Evolutionary conservation across 768 basidiomycete species (phyloP).

Genomic region (Boletellus ananiceps): DNA sequence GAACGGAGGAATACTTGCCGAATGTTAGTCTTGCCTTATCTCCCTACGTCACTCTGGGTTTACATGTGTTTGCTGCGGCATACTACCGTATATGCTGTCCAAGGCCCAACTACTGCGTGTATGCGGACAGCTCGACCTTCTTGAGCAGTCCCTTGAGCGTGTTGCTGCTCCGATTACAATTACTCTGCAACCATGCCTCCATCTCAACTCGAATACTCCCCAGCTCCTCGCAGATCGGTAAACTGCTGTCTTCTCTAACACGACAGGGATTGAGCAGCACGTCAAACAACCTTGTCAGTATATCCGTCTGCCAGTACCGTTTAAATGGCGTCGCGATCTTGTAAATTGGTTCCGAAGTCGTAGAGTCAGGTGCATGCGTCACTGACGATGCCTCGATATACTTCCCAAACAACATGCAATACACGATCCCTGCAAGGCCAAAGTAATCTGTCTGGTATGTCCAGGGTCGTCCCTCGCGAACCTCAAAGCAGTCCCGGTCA

Average conservation of each 20-base stretch:
- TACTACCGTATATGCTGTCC: neutral
- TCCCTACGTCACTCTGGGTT: constrained; percentile 17
- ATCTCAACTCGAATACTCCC: constrained; percentile 66
- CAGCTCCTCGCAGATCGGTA: constrained; percentile 76
- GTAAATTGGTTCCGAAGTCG: constrained; percentile 38
- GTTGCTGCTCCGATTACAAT: constrained; percentile 81
- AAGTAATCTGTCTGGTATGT: constrained; percentile 95
- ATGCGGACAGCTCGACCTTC: constrained; percentile 63
- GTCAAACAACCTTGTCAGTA: constrained; percentile 85
- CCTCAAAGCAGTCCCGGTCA: constrained; percentile 88
- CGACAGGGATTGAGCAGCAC: constrained; percentile 75
- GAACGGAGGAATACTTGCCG: neutral
- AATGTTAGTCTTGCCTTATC: constrained; percentile 12
- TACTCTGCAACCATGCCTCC: constrained; percentile 81
- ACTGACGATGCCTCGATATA: constrained; percentile 79
- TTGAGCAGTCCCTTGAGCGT: constrained; percentile 78
- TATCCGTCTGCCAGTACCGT: constrained; percentile 89
- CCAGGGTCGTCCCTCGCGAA: constrained; percentile 81
- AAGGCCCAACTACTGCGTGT: constrained; percentile 21
- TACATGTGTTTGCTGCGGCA: constrained; percentile 13
- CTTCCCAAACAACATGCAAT: constrained; percentile 95
- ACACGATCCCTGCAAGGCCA: constrained; percentile 91
- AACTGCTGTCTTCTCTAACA: constrained; percentile 48
- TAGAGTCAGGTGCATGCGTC: constrained; percentile 30
- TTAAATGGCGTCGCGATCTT: constrained; percentile 78